Evolutionary conservation across 2,329 filamentous ascomycete species (phyloP), one percentile per base, ranked within the genome.

Genomic region (Fragosphaeria purpurea): DNA sequence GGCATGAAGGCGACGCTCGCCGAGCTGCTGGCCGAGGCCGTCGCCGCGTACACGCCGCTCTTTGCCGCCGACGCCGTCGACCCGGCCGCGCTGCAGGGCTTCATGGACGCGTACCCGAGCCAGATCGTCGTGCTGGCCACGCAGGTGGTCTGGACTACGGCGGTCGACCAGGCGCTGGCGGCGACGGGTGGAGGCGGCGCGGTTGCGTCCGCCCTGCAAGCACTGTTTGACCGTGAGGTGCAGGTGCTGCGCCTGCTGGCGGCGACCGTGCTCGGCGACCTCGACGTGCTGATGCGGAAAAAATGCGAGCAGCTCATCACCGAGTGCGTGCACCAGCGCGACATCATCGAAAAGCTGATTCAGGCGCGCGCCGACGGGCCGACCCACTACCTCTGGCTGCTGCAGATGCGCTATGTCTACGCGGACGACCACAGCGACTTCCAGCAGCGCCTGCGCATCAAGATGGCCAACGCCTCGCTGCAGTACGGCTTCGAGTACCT

Each of bases 291-390:
- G 46, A 81, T 86, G 62, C 80, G 93, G 55, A 95, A 95, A 76
- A 96, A 95, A 72, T 98, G 91, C 67, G 93, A 99, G 66, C 91
- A 96, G 67, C 79, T 98, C 57, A 98, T 99, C 63, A 99, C 94
- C 0, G 94, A 98, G 65, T 97, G 93, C 63, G 93, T 99, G 11
- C 93, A 98, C 65, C 94, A 99, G 67, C 86, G 93, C 54, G 93
- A 98, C 66, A 80, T 85, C 13, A 93, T 97, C 56, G 85, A 91
- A 62, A 94, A 88, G 66, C 80, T 99, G 32, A 78, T 90, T 45
- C 77, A 84, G 44, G 74, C 80, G 44, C 84, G 85, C 51, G 93
- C 93, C 32, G 80, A 75, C 47, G 82, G 83, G 7, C 75, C 88
- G 12, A 85, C 79, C 13, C 87, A 98, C 64, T 89, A 95, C 64